Evolutionary conservation across 371 early-diverging fungal genomes (phyloP).

Genomic region (Mucor indicus): DNA sequence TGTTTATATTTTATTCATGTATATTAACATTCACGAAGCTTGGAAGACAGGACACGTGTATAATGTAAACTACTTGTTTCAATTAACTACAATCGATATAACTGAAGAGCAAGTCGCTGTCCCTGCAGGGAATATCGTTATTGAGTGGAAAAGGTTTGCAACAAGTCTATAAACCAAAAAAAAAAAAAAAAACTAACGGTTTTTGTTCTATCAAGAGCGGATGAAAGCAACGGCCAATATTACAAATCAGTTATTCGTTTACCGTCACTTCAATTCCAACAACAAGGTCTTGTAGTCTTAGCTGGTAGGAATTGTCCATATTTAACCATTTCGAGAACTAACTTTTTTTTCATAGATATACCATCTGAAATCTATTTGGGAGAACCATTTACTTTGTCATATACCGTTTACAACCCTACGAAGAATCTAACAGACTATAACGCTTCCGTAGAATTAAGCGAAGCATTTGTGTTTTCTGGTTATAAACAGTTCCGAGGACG

Average conservation of each 20-base stretch:
- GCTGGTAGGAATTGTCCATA: conserved; percentile 25
- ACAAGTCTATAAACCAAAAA: neutral
- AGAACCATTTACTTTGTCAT: conserved; percentile 57
- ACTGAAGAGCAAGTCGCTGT: conserved; percentile 30
- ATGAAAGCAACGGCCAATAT: conserved; percentile 6
- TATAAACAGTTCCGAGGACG: conserved; percentile 57
- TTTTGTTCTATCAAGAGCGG: conserved; percentile 17
- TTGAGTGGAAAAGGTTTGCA: conserved; percentile 43
- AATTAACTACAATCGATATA: conserved; percentile 28
- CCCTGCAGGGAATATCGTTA: conserved; percentile 32
- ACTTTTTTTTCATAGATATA: conserved; percentile 22
- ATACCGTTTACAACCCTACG: conserved; percentile 64
- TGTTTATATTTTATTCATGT: neutral
- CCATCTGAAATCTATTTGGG: conserved; percentile 57
- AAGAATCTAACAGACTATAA: conserved; percentile 52
- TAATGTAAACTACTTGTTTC: conserved; percentile 38
- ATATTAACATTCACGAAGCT: conserved; percentile 14
- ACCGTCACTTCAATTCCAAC: conserved; percentile 34
- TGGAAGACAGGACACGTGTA: conserved; percentile 46
- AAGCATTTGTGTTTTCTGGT: conserved; percentile 74
- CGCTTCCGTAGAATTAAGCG: conserved; percentile 62
- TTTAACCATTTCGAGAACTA: neutral
- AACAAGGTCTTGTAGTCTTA: conserved; percentile 25
- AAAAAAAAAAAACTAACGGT: neutral
- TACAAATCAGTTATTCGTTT: conserved; percentile 25